Evolutionary conservation across 208 protist species (phyloP).

Genomic region (Leishmania gerbilli): DNA sequence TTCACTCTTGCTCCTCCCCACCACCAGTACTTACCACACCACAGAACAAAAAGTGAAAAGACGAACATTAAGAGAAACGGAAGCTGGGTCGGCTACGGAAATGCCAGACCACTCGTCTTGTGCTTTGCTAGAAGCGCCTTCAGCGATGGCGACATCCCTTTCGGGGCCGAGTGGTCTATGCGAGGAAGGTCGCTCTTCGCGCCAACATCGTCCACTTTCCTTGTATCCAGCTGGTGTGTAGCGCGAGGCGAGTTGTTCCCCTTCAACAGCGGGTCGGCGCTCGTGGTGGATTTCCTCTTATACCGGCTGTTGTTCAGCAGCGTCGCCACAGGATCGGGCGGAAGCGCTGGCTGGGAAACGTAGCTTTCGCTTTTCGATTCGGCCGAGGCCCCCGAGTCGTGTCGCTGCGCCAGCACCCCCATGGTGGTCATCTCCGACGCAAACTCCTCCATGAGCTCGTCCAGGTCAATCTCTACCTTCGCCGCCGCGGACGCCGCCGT

Average conservation of each 20-base stretch:
- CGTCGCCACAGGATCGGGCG: conserved; percentile 40
- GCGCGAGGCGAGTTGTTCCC: background rate
- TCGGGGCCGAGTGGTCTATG: conserved; percentile 13
- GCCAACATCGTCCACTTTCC: conserved; percentile 15
- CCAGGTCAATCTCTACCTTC: conserved; percentile 53
- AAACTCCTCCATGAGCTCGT: conserved; percentile 78
- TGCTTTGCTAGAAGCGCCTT: conserved; percentile 71
- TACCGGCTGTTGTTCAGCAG: conserved; percentile 71
- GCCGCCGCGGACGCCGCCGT: background rate
- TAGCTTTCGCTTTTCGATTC: background rate
- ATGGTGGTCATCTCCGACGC: conserved; percentile 63
- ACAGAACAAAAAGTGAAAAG: conserved; percentile 1
- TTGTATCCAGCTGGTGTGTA: background rate
- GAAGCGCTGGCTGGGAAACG: conserved; percentile 1
- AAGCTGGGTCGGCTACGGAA: conserved; percentile 16
- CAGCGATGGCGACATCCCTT: conserved; percentile 61
- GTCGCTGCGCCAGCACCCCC: conserved; percentile 32
- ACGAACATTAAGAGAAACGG: background rate
- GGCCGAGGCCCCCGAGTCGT: background rate
- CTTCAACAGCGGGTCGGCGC: conserved; percentile 5
- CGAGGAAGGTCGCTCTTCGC: conserved; percentile 16
- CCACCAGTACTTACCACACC: background rate
- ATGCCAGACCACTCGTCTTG: conserved; percentile 32
- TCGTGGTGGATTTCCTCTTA: conserved; percentile 37
- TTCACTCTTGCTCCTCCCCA: background rate